Conservation (phyloP, 331 rosid species). For the Acacia pycnantha region DNA sequence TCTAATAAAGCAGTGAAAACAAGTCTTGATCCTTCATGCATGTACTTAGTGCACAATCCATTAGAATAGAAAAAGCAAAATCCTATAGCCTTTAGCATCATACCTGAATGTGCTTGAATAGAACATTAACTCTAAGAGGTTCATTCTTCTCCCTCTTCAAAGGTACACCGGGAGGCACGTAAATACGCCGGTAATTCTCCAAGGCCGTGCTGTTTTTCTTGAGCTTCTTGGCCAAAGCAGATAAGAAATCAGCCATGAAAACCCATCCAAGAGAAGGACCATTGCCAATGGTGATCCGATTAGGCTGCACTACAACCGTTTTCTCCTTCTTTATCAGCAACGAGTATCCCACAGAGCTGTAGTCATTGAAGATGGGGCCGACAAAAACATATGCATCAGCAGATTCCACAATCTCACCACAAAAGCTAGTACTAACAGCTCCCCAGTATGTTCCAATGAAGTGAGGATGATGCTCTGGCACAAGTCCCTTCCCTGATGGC, state of each 20-base stretch:
- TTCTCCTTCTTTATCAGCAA: conserved; percentile 83
- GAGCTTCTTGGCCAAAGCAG: conserved; percentile 73
- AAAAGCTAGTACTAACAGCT: conserved; percentile 75
- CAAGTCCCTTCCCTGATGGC: conserved; percentile 91
- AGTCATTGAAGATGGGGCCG: conserved; percentile 91
- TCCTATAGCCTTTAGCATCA: background rate
- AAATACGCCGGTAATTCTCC: conserved; percentile 78
- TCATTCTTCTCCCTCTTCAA: conserved; percentile 56
- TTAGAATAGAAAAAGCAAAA: background rate
- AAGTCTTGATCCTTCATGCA: background rate
- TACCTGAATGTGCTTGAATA: conserved; percentile 88
- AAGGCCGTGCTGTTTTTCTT: conserved; percentile 64
- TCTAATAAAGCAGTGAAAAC: conserved; percentile 5
- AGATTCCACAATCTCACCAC: conserved; percentile 91
- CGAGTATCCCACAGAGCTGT: conserved; percentile 94
- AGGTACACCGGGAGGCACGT: conserved; percentile 71
- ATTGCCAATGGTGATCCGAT: conserved; percentile 76
- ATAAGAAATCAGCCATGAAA: conserved; percentile 82
- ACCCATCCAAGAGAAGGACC: conserved; percentile 90
- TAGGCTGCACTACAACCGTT: conserved; percentile 63
- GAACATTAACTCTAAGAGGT: conserved; percentile 76
- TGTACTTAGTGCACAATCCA: background rate
- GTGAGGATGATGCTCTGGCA: conserved; percentile 83
- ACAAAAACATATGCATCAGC: conserved; percentile 89
- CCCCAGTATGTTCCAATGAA: conserved; percentile 98